Conservation (phyloP, 495 filamentous ascomycete species). For the Pyrenula aspistea region DNA sequence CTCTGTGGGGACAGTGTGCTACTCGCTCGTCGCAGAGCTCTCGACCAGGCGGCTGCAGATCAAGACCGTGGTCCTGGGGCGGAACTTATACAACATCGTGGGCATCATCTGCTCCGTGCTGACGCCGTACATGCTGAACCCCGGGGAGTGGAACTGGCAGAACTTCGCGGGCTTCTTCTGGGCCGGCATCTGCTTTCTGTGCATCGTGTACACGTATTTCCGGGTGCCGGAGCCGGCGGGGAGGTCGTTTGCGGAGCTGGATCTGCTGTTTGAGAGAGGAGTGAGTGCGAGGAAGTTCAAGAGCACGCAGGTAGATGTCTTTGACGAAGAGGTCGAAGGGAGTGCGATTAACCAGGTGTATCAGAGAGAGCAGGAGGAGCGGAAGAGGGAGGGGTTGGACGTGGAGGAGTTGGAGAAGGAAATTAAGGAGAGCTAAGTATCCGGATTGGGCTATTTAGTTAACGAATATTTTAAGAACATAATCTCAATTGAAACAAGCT, state of each 20-base stretch:
- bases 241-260: slow-evolving; percentile 61
- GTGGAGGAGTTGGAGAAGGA: background rate
- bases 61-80: slow-evolving; percentile 63
- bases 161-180: slow-evolving; percentile 78
- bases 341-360: slow-evolving; percentile 34
- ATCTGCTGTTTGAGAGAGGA: slow-evolving; percentile 55
- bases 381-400: slow-evolving; percentile 43
- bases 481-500: no score
- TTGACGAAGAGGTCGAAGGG: slow-evolving; percentile 44
- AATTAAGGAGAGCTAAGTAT: background rate
- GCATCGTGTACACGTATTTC: slow-evolving; percentile 65
- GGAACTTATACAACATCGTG: slow-evolving; percentile 62
- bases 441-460: no score
- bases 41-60: slow-evolving; percentile 63
- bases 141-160: slow-evolving; percentile 60
- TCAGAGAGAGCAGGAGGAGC: slow-evolving; percentile 15
- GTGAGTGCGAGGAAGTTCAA: slow-evolving; percentile 59
- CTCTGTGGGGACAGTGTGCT: slow-evolving; percentile 68
- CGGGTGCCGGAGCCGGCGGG: slow-evolving; percentile 62
- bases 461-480: no score
- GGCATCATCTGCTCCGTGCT: slow-evolving; percentile 57
- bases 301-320: slow-evolving; percentile 52
- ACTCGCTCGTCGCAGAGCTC: slow-evolving; percentile 64
- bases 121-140: slow-evolving; percentile 69
- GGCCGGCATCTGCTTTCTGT: slow-evolving; percentile 61